Conservation (phyloP, 1,284 basidiomycete species). For the Rhodotorula glutinis region DNA sequence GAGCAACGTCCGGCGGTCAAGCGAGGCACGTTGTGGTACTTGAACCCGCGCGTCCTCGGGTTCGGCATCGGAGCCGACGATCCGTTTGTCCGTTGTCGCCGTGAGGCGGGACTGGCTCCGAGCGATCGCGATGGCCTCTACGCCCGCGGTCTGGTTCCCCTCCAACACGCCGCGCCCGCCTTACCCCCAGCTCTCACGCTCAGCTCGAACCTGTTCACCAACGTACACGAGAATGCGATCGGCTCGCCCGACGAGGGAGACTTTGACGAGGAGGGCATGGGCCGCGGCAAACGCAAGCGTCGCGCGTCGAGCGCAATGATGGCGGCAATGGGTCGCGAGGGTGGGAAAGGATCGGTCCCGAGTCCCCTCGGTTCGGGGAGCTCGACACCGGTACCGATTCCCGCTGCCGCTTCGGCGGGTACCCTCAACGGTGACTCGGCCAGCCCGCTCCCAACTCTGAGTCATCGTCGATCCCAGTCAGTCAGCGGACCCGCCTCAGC, state of each 20-base stretch:
- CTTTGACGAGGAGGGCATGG: constrained; percentile 37
- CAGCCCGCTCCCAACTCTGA: neutral
- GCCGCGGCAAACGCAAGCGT: constrained; percentile 41
- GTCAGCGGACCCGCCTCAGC: constrained; percentile 18
- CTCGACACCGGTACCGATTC: constrained; percentile 6
- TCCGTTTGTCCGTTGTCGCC: constrained; percentile 35
- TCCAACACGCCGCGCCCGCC: constrained; percentile 6
- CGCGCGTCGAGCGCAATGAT: constrained; percentile 37
- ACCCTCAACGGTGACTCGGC: neutral
- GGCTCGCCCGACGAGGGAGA: constrained; percentile 20
- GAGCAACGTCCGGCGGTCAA: constrained; percentile 44
- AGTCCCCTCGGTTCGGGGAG: constrained; percentile 10
- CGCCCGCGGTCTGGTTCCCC: constrained; percentile 20
- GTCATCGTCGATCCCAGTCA: constrained; percentile 13
- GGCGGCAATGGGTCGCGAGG: constrained; percentile 25
- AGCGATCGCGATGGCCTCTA: constrained; percentile 26
- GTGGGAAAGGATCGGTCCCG: constrained; percentile 2
- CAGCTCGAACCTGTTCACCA: constrained; percentile 24
- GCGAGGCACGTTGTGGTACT: constrained; percentile 45
- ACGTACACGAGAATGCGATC: constrained; percentile 1
- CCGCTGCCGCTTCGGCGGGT: neutral
- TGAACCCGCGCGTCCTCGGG: constrained; percentile 40
- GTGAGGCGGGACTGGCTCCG: constrained; percentile 28
- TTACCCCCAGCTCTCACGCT: constrained; percentile 16
- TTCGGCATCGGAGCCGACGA: constrained; percentile 33